Conservation (phyloP, 805 yeast species). For the Schwanniomyces pseudopolymorphus region DNA sequence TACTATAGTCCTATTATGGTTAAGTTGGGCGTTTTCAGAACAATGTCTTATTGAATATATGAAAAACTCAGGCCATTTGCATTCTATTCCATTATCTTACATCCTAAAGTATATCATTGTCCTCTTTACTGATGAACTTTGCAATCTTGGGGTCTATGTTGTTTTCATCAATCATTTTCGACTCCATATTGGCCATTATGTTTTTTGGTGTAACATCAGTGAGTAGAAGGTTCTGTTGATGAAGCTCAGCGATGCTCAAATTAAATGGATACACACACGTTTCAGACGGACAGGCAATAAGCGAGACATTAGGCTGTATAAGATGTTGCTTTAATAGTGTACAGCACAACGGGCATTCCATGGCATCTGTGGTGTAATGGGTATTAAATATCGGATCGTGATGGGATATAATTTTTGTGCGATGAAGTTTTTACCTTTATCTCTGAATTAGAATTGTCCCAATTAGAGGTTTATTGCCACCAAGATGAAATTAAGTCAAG, state of each 20-base stretch:
- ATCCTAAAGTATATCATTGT: conserved; percentile 9
- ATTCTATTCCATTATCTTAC: background rate
- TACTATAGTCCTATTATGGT: too few relatives aligned
- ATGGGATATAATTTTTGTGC: background rate
- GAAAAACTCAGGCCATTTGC: too few relatives aligned
- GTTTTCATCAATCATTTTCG: conserved; percentile 22
- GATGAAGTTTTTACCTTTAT: background rate
- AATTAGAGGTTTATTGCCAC: background rate
- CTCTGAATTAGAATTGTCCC: background rate
- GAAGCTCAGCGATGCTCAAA: conserved; percentile 25
- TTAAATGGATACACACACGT: conserved; percentile 35
- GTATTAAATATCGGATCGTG: background rate
- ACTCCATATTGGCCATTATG: conserved; percentile 25
- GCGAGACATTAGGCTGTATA: conserved; percentile 23
- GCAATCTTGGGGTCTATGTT: conserved; percentile 25
- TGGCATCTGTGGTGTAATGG: conserved; percentile 2
- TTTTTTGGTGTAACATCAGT: conserved; percentile 19
- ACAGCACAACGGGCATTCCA: conserved; percentile 30
- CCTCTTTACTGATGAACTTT: conserved; percentile 22
- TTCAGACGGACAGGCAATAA: conserved; percentile 28
- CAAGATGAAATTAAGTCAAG: conserved; percentile 57
- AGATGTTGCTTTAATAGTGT: conserved; percentile 23
- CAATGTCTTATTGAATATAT: too few relatives aligned
- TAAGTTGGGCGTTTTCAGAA: too few relatives aligned
- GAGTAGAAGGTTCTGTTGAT: conserved; percentile 20